These are phyloP conservation scores for Rugonectria rugulosa DNA, from an alignment of 2,329 filamentous ascomycete genomes.

Conservation along the genomic window DNA sequence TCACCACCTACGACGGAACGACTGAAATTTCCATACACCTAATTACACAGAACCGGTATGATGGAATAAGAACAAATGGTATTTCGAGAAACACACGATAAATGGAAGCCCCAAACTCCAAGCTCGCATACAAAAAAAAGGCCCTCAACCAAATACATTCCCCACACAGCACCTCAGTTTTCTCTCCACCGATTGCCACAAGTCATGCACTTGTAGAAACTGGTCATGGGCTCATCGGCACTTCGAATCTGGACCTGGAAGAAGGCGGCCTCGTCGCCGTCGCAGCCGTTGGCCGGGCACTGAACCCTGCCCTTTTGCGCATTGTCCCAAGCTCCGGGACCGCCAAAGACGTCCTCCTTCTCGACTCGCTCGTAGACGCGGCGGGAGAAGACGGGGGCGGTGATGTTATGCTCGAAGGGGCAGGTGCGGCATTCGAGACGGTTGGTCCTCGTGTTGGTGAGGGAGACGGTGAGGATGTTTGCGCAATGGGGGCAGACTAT, in stretches of 20 bases:
- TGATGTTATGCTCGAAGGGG: conserved; percentile 87
- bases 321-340: conserved; percentile 88
- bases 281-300: conserved; percentile 82
- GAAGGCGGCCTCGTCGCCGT: conserved; percentile 87
- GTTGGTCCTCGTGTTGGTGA: conserved; percentile 68
- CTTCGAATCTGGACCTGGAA: conserved; percentile 97
- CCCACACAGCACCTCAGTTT: conserved; percentile 55
- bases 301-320: conserved; percentile 84
- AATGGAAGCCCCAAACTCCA: no score
- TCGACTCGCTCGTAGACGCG: conserved; percentile 87
- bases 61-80: no score
- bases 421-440: conserved; percentile 95
- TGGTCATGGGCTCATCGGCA: conserved; percentile 98
- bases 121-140: conserved; percentile 19
- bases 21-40: no score
- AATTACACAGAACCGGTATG: no score
- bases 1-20: no score
- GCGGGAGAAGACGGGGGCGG: conserved; percentile 80
- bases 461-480: conserved; percentile 81
- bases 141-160: background rate
- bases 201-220: conserved; percentile 85
- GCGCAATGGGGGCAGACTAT: conserved; percentile 83
- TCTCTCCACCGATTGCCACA: conserved; percentile 73
- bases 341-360: conserved; percentile 88
- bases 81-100: no score